Conservation (phyloP, 331 rosid species). For the Erythrophleum ivorense region DNA sequence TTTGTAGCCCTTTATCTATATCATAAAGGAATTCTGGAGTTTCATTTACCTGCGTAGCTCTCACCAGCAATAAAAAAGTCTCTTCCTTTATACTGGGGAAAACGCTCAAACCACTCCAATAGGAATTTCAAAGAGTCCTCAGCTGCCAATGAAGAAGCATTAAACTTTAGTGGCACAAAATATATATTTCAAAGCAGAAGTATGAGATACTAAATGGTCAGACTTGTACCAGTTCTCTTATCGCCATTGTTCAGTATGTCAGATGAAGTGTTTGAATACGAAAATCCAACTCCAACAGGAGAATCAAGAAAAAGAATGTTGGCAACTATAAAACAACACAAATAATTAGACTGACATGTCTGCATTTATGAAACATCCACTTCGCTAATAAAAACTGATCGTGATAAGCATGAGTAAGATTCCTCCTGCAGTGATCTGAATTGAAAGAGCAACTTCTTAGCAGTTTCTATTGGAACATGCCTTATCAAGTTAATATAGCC, state of each 20-base stretch:
- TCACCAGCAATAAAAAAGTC: conserved; percentile 80
- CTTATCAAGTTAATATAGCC: background rate
- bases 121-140: conserved; percentile 68
- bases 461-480: background rate
- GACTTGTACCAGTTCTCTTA: conserved; percentile 66
- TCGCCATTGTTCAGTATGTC: conserved; percentile 76
- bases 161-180: conserved; percentile 33
- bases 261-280: conserved; percentile 77
- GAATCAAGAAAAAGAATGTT: conserved; percentile 79
- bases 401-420: conserved; percentile 13
- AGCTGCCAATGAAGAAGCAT: conserved; percentile 53
- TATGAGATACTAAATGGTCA: background rate
- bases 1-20: background rate
- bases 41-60: conserved; percentile 84
- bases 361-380: background rate
- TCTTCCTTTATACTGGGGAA: conserved; percentile 71
- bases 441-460: background rate
- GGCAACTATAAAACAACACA: conserved; percentile 65
- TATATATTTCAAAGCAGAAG: background rate
- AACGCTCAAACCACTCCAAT: conserved; percentile 83
- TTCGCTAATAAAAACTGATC: background rate
- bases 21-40: background rate
- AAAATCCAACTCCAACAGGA: conserved; percentile 95
- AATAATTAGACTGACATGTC: conserved; percentile 26
- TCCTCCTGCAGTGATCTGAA: conserved; percentile 25